A percentile compares a stretch with the other conserved stretches of the same genome.
phyloP scores from a whole-genome alignment of 2,329 filamentous ascomycete genomes.

The Talaromyces sp. region DNA sequence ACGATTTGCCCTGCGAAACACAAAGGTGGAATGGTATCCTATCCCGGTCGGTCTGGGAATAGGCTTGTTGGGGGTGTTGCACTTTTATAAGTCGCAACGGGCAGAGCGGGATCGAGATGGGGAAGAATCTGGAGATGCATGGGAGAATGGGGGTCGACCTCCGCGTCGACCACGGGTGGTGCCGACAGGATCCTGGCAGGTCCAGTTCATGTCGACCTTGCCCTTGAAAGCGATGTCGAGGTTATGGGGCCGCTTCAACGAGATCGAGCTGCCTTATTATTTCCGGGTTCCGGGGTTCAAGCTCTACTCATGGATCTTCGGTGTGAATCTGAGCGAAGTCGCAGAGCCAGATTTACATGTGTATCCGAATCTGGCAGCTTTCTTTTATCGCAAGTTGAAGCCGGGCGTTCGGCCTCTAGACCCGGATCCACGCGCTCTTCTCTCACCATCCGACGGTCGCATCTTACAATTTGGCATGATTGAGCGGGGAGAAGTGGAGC shows the following conservation, averaged over 20 bases:
- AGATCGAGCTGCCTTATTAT: slow-evolving; percentile 83
- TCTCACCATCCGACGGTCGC: slow-evolving; percentile 88
- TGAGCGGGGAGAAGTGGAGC: slow-evolving; percentile 90
- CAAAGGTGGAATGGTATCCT: slow-evolving; percentile 81
- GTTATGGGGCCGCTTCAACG: slow-evolving; percentile 89
- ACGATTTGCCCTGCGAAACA: slow-evolving; percentile 61
- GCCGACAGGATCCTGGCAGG: slow-evolving; percentile 87
- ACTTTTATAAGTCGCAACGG: slow-evolving; percentile 74
- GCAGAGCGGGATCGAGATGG: slow-evolving; percentile 55
- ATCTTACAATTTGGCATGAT: slow-evolving; percentile 92
- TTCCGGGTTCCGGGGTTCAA: slow-evolving; percentile 87
- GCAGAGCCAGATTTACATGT: slow-evolving; percentile 83
- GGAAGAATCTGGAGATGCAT: slow-evolving; percentile 43
- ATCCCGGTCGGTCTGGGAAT: slow-evolving; percentile 87
- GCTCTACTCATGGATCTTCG: slow-evolving; percentile 86
- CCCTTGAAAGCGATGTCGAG: slow-evolving; percentile 88
- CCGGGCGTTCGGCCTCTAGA: slow-evolving; percentile 85
- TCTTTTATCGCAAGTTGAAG: slow-evolving; percentile 96
- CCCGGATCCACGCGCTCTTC: slow-evolving; percentile 73
- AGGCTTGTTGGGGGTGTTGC: slow-evolving; percentile 77
- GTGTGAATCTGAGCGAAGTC: slow-evolving; percentile 86
- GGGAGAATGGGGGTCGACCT: slow-evolving; percentile 45
- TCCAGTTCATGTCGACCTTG: slow-evolving; percentile 90
- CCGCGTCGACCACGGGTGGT: slow-evolving; percentile 65
- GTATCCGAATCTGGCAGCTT: slow-evolving; percentile 91